These are phyloP conservation scores for Dryas alaskensis DNA, from an alignment of 306 rosid species.

Conservation along the genomic window DNA sequence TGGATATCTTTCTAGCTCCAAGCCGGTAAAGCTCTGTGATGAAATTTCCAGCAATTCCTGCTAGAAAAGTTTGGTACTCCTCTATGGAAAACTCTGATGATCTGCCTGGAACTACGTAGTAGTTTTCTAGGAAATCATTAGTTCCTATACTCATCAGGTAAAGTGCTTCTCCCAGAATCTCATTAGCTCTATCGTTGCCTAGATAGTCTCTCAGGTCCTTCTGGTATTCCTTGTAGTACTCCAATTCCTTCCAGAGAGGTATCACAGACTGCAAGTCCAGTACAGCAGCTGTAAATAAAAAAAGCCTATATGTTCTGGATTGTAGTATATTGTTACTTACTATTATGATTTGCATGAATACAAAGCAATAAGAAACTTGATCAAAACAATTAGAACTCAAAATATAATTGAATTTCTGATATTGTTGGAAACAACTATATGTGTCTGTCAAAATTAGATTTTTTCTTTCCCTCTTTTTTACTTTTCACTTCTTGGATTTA, in stretches of 20 bases:
- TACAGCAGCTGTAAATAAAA: background rate
- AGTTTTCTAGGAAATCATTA: conserved; percentile 63
- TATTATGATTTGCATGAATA: too few species aligned
- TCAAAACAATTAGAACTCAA: background rate
- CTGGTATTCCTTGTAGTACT: conserved; percentile 53
- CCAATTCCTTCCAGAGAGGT: conserved; percentile 59
- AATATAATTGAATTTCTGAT: background rate
- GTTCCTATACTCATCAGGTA: conserved; percentile 54
- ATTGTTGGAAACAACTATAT: background rate
- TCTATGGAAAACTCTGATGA: conserved; percentile 41
- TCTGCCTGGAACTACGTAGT: conserved; percentile 33
- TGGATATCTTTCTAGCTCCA: conserved; percentile 45
- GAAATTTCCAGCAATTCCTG: conserved; percentile 37
- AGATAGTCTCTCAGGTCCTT: conserved; percentile 37
- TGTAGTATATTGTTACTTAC: background rate
- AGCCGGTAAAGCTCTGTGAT: conserved; percentile 31
- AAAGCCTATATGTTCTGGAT: background rate
- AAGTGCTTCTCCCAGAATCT: conserved; percentile 41
- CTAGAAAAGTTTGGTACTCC: conserved; percentile 43
- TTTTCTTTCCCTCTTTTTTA: background rate
- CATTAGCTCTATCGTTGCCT: conserved; percentile 41
- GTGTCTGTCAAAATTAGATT: background rate
- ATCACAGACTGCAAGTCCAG: conserved; percentile 48
- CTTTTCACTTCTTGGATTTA: background rate
- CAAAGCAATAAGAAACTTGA: background rate